These are phyloP conservation scores for Dissoconium aciculare DNA, from an alignment of 2,329 filamentous ascomycete genomes.

Conservation along the genomic window DNA sequence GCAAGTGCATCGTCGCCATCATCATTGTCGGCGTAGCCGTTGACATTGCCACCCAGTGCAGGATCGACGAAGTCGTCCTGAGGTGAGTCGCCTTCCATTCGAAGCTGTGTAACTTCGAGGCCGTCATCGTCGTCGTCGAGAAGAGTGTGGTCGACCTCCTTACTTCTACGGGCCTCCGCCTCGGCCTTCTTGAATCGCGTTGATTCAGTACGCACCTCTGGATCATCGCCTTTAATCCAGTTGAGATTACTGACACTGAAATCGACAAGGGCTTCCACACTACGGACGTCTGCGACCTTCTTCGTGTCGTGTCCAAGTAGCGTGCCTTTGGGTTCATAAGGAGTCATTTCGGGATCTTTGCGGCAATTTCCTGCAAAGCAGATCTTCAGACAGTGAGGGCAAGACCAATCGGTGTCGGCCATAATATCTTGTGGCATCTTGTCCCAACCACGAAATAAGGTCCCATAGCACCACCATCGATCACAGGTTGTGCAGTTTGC, in stretches of 20 bases:
- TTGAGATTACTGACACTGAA: constrained; percentile 77
- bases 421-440: constrained; percentile 71
- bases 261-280: constrained; percentile 78
- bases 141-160: constrained; percentile 31
- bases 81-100: constrained; percentile 29
- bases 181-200: constrained; percentile 28
- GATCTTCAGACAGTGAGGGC: constrained; percentile 69
- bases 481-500: constrained; percentile 65
- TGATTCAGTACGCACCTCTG: constrained; percentile 22
- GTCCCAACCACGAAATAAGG: constrained; percentile 80
- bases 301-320: constrained; percentile 82
- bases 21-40: constrained; percentile 10
- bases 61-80: constrained; percentile 23
- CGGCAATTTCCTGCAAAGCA: constrained; percentile 79
- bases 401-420: constrained; percentile 71
- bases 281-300: constrained; percentile 77
- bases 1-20: constrained; percentile 19
- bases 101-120: constrained; percentile 23
- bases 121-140: constrained; percentile 28
- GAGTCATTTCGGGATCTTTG: constrained; percentile 49
- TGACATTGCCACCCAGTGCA: constrained; percentile 15
- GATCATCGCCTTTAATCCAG: constrained; percentile 53
- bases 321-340: constrained; percentile 77
- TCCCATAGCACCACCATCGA: constrained; percentile 80
- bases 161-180: constrained; percentile 40